phyloP scores from a whole-genome alignment of 148 eudicot species.

The Camellia lanceoleosa region DNA sequence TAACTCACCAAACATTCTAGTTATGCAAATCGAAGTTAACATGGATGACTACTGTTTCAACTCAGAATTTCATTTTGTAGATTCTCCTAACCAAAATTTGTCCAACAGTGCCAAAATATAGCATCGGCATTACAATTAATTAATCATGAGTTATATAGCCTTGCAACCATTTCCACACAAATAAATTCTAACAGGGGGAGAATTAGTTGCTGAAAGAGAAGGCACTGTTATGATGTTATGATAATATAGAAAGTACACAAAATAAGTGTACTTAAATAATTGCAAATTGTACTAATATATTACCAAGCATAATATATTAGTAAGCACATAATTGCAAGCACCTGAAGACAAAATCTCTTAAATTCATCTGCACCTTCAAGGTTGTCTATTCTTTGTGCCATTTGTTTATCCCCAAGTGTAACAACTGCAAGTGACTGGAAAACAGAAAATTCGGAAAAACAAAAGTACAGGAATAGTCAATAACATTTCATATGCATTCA shows the following conservation, averaged over 20 bases:
- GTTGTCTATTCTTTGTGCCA: constrained; percentile 95
- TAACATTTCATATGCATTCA: neutral
- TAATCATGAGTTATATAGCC: neutral
- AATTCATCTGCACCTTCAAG: constrained; percentile 82
- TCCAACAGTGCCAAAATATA: neutral
- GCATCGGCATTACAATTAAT: neutral
- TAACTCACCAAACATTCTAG: too few relatives aligned
- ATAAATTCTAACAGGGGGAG: neutral
- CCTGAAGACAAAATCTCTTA: constrained; percentile 98
- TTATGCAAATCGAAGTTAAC: too few relatives aligned
- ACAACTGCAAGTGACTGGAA: constrained; percentile 88
- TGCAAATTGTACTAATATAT: too few relatives aligned
- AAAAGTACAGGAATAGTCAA: neutral
- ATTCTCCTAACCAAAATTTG: neutral
- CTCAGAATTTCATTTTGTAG: too few relatives aligned
- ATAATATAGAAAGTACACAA: too few relatives aligned
- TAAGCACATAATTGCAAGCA: constrained; percentile 6
- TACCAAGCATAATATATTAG: neutral
- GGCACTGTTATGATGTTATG: neutral
- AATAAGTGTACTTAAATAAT: too few relatives aligned
- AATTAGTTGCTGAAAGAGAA: neutral
- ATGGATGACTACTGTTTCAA: too few relatives aligned
- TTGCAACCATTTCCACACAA: neutral
- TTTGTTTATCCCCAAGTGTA: constrained; percentile 93
- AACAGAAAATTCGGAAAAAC: neutral